Base-by-base conservation (phyloP, 2,329 filamentous ascomycete species). In the Cytospora schulzeri region DNA sequence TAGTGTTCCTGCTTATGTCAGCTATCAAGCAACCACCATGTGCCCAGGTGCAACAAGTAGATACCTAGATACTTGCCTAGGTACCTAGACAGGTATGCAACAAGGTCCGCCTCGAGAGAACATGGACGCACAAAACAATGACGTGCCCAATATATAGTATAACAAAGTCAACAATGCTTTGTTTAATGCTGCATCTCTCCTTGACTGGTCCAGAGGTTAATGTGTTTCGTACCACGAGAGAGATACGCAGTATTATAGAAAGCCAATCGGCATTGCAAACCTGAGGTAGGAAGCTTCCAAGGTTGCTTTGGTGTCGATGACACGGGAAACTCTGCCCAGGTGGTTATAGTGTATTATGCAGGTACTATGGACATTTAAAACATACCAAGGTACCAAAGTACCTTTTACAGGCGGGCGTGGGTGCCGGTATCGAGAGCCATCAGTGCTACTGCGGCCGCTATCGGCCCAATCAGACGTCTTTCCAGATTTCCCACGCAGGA, bases 401-500 rank as follows among this genome's bases (percentile, higher is more conserved):
- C 48, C n/a, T n/a, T n/a, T 22, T 53, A 50, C 50, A 29, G 24
- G 33, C 50, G 52, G 24, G 33, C 50, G 52, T 56, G 53, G 60
- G 52, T 62, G 19, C 53, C 60, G 50, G 26, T 56, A 56, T 51
- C 52, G 29, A 56, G 48, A 48, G 35, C 51, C 59, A 50, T 62
- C 41, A 22, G 19, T 48, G 45, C 22, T n/a, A 48, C n/a, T 24
- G 60, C 60, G 60, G 50, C 53, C 22, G 52, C 60, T 62, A 62
- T 62, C 60, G 60, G 41, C 12, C 60, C 52, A 62, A 62, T 62
- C 60, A 62, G 12, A 6, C 14, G 28, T 9, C 38, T 56, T 22
- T 56, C 51, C 52, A 22, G 28, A 17, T 6, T 14, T 54, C 31
- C 29, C 26, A 31, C 22, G 52, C 38, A 56, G 29, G 17, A 56